phyloP scores from a whole-genome alignment of 306 rosid species.

The Trifolium repens region DNA sequence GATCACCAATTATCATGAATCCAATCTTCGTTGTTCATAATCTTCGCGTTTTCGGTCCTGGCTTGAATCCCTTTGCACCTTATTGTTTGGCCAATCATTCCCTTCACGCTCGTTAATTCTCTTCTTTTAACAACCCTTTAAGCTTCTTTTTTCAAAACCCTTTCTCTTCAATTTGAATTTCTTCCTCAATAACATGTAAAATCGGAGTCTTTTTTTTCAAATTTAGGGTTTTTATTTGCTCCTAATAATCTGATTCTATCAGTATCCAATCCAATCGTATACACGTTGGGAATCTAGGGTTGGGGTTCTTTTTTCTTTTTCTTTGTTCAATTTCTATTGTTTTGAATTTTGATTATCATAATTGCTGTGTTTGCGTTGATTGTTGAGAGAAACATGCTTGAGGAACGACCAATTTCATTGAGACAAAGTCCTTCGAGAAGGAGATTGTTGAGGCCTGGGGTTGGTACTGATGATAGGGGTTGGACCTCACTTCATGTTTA shows the following conservation, averaged over 20 bases:
- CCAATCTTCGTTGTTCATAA: constrained; percentile 56
- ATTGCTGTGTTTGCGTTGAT: constrained; percentile 4
- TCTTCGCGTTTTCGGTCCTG: constrained; percentile 93
- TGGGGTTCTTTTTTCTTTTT: not conserved
- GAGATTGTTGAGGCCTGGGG: constrained; percentile 57
- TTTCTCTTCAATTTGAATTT: not conserved
- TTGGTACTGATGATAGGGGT: constrained; percentile 81
- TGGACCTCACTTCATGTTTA: constrained; percentile 85
- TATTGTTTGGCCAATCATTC: constrained; percentile 81
- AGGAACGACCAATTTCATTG: constrained; percentile 43
- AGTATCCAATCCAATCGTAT: not conserved
- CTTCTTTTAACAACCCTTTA: not conserved
- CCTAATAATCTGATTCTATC: not conserved
- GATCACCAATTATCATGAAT: constrained; percentile 50
- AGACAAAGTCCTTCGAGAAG: constrained; percentile 64
- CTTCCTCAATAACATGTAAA: constrained; percentile 50
- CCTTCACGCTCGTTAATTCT: constrained; percentile 66
- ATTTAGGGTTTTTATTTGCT: not conserved
- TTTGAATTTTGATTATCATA: not conserved
- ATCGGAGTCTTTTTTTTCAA: not conserved
- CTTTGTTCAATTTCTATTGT: not conserved
- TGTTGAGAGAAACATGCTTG: constrained; percentile 45
- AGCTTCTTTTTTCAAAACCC: not conserved
- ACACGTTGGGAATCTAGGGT: not conserved
- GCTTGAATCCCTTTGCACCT: constrained; percentile 94